Percentiles rank a stretch among this genome's conserved stretches.
Conservation (phyloP, 2,329 filamentous ascomycete species). For the Aureobasidium namibiae region DNA sequence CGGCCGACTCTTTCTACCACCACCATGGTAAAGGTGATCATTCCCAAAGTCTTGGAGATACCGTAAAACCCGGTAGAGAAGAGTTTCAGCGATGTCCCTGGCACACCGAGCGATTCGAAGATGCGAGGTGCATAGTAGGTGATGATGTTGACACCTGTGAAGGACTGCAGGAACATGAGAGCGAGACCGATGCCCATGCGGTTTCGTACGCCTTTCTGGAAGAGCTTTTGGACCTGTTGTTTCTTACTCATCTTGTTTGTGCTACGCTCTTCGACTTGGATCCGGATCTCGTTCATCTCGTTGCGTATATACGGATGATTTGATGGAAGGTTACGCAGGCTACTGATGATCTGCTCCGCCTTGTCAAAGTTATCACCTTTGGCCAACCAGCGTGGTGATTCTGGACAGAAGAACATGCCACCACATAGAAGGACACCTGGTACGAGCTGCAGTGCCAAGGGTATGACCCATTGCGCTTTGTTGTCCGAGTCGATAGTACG, state of each 20-base stretch:
- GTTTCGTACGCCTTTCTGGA: conserved; percentile 32
- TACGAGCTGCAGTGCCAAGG: conserved; percentile 40
- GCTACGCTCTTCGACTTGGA: conserved; percentile 38
- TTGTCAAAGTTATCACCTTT: conserved; percentile 29
- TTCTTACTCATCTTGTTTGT: conserved; percentile 54
- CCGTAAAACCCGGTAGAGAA: conserved; percentile 47
- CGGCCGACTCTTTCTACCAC: conserved; percentile 26
- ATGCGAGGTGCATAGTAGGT: conserved; percentile 31
- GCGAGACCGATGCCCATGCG: conserved; percentile 31
- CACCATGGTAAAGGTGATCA: conserved; percentile 32
- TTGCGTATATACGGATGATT: conserved; percentile 38
- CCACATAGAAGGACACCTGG: conserved; percentile 19
- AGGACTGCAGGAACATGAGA: conserved; percentile 31
- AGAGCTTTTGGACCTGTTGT: conserved; percentile 50
- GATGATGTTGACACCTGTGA: conserved; percentile 30
- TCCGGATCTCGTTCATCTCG: conserved; percentile 42
- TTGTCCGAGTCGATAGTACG: conserved; percentile 37
- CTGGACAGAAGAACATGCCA: conserved; percentile 31
- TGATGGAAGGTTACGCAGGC: conserved; percentile 37
- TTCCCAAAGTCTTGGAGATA: conserved; percentile 29
- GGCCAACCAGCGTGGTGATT: conserved; percentile 27
- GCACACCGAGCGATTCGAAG: conserved; percentile 38
- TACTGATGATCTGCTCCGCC: conserved; percentile 33
- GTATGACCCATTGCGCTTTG: conserved; percentile 54
- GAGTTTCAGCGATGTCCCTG: conserved; percentile 31